Base-by-base conservation (phyloP, 2,329 filamentous ascomycete species). In the Setomelanomma holmii region DNA sequence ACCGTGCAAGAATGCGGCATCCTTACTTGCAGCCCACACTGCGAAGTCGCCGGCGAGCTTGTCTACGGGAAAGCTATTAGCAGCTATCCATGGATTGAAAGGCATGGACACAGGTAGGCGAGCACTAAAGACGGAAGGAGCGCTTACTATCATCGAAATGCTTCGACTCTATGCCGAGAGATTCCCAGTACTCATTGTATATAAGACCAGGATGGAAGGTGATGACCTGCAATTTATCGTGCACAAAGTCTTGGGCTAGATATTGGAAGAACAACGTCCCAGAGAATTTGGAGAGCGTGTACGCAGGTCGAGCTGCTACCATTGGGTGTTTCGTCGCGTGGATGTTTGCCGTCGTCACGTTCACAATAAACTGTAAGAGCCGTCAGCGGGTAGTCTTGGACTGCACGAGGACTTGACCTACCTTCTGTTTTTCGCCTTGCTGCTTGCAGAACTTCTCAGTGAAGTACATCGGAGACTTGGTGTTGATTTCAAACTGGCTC, bases 1-100 rank as follows among this genome's bases (percentile, higher is more conserved):
- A 1, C 76, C 76, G 52, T 73, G 70, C 21, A 79, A 52, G 44
- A 78, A 79, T 0, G 63, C 60, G 1, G 73, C 75, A 58, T 80
- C 75, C 2, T 68, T 53, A 14, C 66, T 71, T 1, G 73, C 66
- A 4, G 76, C 55, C 77, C 76, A 80, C 2, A 79, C 66, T 10
- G 60, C 58, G 50, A 72, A 71, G 40, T 61, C 35, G 4, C 58
- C 66, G 16, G 68, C 56, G 17, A 71, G 51, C 51, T 44, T 17
- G 11, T 45, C 23, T 45, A n/a, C 23, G 12, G n/a, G n/a, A 16
- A 5, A 27, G n/a, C 4, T 16, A 17, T 11, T 16, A 30, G 20
- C 22, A 42, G 40, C 38, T n/a, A 14, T 23, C 6, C 36, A 2
- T 14, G 27, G 27, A 3, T 14, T 30, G 5, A 30, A 30, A 4